phyloP scores from a whole-genome alignment of 176 grass and related monocot genomes.

The Otatea glauca region DNA sequence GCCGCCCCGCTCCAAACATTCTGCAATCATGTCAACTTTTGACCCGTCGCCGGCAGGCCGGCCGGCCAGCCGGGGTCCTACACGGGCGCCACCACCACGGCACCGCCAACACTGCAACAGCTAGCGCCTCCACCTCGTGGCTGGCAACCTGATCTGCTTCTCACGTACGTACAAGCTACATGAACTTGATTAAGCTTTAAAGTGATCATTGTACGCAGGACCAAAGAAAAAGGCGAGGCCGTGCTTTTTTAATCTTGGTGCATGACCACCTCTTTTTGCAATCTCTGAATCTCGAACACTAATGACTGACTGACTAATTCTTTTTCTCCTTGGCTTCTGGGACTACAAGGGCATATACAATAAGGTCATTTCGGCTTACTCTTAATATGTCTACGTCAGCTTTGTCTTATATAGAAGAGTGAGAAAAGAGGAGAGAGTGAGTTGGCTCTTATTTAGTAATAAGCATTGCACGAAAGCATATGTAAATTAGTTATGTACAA shows the following conservation, averaged over 20 bases:
- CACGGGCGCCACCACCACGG: background rate
- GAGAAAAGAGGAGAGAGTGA: no score
- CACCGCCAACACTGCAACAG: background rate
- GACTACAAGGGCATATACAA: no score
- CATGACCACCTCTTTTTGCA: background rate
- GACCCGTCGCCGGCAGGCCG: background rate
- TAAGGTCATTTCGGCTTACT: no score
- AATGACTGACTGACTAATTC: background rate
- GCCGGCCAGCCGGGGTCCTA: background rate
- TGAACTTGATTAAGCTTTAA: background rate
- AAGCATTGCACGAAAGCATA: no score
- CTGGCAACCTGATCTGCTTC: background rate
- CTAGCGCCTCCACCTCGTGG: background rate
- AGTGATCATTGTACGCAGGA: background rate
- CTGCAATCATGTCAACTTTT: background rate
- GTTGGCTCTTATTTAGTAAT: no score
- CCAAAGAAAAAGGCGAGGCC: background rate
- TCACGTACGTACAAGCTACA: background rate
- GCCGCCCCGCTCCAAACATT: background rate
- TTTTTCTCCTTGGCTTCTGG: background rate
- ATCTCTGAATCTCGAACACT: background rate
- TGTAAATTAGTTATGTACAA: no score
- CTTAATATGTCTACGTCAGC: no score
- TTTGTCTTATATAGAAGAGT: no score
- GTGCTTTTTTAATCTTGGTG: background rate